Conservation (phyloP, 1,284 basidiomycete species). For the Trichosporon ovoides region DNA sequence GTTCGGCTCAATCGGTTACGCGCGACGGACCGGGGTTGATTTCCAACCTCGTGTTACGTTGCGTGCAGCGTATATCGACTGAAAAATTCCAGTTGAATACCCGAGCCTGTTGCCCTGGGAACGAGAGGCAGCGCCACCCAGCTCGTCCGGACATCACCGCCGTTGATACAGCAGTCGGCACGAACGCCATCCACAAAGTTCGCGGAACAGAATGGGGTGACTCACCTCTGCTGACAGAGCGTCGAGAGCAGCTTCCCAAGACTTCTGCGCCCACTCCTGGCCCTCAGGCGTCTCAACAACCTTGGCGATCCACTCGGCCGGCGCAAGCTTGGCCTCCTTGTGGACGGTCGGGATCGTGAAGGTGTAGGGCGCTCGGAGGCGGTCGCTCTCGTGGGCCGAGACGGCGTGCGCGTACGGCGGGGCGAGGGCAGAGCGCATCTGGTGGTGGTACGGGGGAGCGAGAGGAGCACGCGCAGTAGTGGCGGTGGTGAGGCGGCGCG, state of each 20-base stretch:
- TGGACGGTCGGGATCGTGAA: conserved; percentile 13
- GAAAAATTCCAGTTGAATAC: neutral
- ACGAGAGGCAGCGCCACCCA: conserved; percentile 1
- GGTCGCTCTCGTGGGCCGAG: conserved; percentile 6
- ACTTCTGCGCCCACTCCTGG: conserved; percentile 13
- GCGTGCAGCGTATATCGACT: too few relatives aligned
- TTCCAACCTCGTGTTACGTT: too few relatives aligned
- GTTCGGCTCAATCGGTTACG: conserved; percentile 4
- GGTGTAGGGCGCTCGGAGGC: conserved; percentile 17
- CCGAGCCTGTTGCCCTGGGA: neutral
- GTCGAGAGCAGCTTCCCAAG: conserved; percentile 13
- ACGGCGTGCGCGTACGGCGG: conserved; percentile 18
- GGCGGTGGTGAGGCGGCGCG: conserved; percentile 19
- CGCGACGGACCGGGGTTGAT: neutral
- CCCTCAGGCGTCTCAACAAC: conserved; percentile 14
- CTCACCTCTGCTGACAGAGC: conserved; percentile 17
- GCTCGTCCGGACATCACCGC: neutral
- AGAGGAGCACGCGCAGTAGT: conserved; percentile 16
- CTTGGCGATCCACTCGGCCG: conserved; percentile 12
- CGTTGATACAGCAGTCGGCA: neutral
- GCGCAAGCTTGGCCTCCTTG: neutral
- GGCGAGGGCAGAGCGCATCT: conserved; percentile 14
- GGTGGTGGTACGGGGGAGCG: conserved; percentile 20
- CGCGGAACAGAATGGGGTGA: neutral
- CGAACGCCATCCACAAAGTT: neutral